Conservation (phyloP, 2,329 filamentous ascomycete genomes). For the Fusarium robinianum region DNA sequence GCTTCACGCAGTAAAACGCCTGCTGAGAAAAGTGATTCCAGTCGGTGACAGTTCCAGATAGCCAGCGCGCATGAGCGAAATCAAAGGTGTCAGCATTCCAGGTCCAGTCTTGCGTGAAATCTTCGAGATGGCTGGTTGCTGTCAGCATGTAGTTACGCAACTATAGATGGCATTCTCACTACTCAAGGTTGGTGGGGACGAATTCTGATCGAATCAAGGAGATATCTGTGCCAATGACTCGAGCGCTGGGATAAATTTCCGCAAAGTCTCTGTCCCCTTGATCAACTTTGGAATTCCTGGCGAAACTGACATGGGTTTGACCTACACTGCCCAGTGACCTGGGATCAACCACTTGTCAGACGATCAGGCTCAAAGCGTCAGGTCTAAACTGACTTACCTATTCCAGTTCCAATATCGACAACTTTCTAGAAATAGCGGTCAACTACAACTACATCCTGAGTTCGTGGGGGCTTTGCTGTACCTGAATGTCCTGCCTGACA, state of each 20-base stretch:
- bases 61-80: constrained; percentile 3
- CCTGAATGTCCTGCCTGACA: constrained; percentile 1
- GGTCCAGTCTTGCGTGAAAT: constrained; percentile 2
- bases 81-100: constrained; percentile 4
- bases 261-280: constrained; percentile 3
- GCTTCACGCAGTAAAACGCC: constrained; percentile 7
- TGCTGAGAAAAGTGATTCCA: constrained; percentile 2
- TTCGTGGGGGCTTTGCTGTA: too few species aligned
- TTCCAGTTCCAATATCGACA: constrained; percentile 2
- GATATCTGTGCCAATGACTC: constrained; percentile 7
- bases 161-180: too few species aligned
- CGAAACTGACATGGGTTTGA: not conserved
- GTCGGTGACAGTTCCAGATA: constrained; percentile 3
- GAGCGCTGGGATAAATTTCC: constrained; percentile 7
- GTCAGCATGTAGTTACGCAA: too few species aligned
- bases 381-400: not conserved
- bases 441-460: not conserved
- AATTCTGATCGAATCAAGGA: constrained; percentile 1
- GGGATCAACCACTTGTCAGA: not conserved
- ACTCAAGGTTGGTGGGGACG: constrained; percentile 4
- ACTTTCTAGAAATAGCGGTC: constrained; percentile 3
- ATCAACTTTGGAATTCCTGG: not conserved
- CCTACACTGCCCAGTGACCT: constrained; percentile 11
- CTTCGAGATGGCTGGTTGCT: constrained; percentile 4
- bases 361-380: not conserved